These are phyloP conservation scores for Colletotrichum echinochloae DNA, from an alignment of 2,329 filamentous ascomycete species.

Conservation along the genomic window DNA sequence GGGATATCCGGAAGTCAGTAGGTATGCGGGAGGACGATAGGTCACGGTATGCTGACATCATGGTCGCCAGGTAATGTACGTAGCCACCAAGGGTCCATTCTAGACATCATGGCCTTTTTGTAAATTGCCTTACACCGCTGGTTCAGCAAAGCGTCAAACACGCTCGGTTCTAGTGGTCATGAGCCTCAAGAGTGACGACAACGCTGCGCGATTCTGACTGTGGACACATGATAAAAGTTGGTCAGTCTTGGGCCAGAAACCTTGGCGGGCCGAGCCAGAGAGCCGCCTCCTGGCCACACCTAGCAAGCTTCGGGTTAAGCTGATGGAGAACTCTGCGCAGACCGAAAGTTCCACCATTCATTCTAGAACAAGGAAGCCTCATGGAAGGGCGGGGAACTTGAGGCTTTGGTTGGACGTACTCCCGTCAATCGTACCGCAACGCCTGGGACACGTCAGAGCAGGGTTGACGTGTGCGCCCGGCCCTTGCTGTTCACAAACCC, in stretches of 20 bases:
- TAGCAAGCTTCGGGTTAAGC: neutral
- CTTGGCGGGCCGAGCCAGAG: slow-evolving; percentile 23
- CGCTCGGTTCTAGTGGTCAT: slow-evolving; percentile 7
- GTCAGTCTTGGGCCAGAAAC: neutral
- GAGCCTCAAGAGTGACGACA: slow-evolving; percentile 16
- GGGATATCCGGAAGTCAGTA: slow-evolving; percentile 7
- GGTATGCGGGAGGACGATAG: neutral
- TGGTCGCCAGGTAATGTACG: slow-evolving; percentile 1
- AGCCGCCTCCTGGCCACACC: neutral
- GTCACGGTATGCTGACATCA: slow-evolving; percentile 7
- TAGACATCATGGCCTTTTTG: neutral
- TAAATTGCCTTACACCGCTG: slow-evolving; percentile 34
- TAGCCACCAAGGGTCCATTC: neutral
- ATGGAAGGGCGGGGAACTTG: neutral
- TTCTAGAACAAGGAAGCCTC: slow-evolving; percentile 7
- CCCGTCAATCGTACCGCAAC: neutral
- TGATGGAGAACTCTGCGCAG: neutral
- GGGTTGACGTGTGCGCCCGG: slow-evolving; percentile 16
- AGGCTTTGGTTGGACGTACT: neutral
- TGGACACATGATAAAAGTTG: neutral
- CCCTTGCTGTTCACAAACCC: no score
- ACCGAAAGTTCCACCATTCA: neutral
- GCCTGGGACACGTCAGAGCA: slow-evolving; percentile 29
- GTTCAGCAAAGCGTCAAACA: slow-evolving; percentile 2
- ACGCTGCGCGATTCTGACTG: slow-evolving; percentile 5